Evolutionary conservation across 305 asterid species (phyloP), one percentile per base, ranked within the genome.

Genomic region (Rubia occidens): DNA sequence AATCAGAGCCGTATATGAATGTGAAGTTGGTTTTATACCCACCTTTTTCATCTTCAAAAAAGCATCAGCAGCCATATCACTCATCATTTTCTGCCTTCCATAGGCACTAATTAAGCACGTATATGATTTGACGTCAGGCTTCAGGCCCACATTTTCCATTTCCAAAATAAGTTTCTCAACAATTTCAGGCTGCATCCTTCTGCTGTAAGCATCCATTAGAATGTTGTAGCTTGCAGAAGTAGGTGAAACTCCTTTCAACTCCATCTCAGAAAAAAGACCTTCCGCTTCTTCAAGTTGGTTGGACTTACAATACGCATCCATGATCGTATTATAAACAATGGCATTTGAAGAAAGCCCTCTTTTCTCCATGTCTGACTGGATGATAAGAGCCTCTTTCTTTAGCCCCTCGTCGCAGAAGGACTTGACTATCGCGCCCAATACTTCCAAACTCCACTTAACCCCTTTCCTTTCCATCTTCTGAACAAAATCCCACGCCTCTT

Each of bases 81-180:
- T 86, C 93, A 81, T 94, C 67, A 83, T 84, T 85, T 75, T 89
- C 82, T 84, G 84, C 72, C 87, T 85, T 6, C 99, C 96, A 21
- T 94, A 94, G 39, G 99, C 96, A 68, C 96, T 94, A 71, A 94
- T 86, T 68, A 94, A 76, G 71, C 99, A 87, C 0, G 97, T 89
- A 76, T 87, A 94, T 3, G 99, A 94, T 77, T 79, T 87, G 11
- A 86, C 99, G 74, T 90, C 83, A 8, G 97, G 93, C 78, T 81
- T 81, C 77, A 90, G 76, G 5, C 90, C 90, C 18, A 58, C 42
- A 40, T 67, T 86, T 80, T 86, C 95, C 97, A 94, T 89, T 71
- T 90, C 99, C 71, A 72, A 75, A 54, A 90, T 80, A 68, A 94
- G 77, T 60, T 85, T 87, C 83, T 94, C 97, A 39, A 91, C 95